A percentile compares a stretch with the other conserved stretches of the same genome.
Conservation (phyloP, 2,329 filamentous ascomycete genomes). For the Pseudopithomyces maydicus region DNA sequence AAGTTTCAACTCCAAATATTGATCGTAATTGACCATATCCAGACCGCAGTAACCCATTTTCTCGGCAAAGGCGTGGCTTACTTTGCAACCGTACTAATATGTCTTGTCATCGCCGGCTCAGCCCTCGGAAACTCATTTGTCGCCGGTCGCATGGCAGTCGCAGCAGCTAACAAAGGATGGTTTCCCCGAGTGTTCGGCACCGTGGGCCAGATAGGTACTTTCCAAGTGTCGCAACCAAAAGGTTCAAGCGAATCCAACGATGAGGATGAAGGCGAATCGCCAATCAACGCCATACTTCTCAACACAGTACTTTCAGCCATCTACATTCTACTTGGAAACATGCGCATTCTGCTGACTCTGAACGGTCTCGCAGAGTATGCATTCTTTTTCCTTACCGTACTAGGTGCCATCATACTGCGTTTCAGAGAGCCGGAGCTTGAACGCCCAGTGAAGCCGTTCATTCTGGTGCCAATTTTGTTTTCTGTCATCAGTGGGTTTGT, state of each 20-base stretch:
- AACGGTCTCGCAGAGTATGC: slow-evolving; percentile 55
- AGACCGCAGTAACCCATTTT: slow-evolving; percentile 53
- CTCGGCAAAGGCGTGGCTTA: slow-evolving; percentile 57
- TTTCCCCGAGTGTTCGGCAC: slow-evolving; percentile 34
- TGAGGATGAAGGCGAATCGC: slow-evolving; percentile 40
- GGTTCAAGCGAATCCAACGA: slow-evolving; percentile 16
- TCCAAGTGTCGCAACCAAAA: slow-evolving; percentile 23
- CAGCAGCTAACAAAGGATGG: slow-evolving; percentile 52
- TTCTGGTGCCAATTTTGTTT: slow-evolving; percentile 60
- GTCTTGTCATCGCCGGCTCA: slow-evolving; percentile 66
- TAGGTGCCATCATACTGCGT: slow-evolving; percentile 64
- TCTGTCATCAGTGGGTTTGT: slow-evolving; percentile 58
- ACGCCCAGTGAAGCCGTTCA: slow-evolving; percentile 63
- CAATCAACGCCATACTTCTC: slow-evolving; percentile 43
- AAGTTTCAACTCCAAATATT: not conserved
- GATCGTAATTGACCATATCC: not conserved
- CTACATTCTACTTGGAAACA: slow-evolving; percentile 67
- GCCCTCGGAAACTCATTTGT: slow-evolving; percentile 68
- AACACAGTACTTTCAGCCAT: slow-evolving; percentile 51
- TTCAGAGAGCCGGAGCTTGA: slow-evolving; percentile 60
- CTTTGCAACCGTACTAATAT: slow-evolving; percentile 61
- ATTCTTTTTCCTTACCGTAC: slow-evolving; percentile 68
- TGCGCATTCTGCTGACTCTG: slow-evolving; percentile 64
- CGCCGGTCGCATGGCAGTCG: slow-evolving; percentile 66
- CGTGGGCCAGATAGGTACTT: slow-evolving; percentile 35